Conservation (phyloP, 176 grass and related monocot genomes). For the Saccharum officinarum region DNA sequence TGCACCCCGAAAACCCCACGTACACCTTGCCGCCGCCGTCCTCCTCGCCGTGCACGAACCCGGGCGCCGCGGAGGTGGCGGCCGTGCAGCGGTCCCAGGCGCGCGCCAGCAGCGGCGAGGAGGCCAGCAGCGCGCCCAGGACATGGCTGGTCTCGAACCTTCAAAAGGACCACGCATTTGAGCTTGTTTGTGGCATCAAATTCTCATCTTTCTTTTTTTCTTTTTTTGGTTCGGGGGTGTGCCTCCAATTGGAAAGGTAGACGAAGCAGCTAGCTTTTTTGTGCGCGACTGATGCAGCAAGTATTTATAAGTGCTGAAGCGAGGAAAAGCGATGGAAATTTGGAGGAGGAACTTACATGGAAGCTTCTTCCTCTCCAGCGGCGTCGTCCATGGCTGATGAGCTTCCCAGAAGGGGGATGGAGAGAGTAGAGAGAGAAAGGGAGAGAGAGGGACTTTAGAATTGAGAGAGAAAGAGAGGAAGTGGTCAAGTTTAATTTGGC, state of each 20-base stretch:
- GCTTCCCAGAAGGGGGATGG: constrained; percentile 37
- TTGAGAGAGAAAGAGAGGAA: constrained; percentile 19
- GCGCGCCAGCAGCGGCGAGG: constrained; percentile 72
- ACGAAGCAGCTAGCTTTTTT: background rate
- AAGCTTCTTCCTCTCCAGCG: constrained; percentile 53
- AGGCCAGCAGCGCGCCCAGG: constrained; percentile 79
- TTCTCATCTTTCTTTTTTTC: background rate
- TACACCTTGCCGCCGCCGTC: constrained; percentile 42
- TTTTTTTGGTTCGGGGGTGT: background rate
- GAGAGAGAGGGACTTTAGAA: background rate
- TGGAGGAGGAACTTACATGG: constrained; percentile 53
- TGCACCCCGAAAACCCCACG: constrained; percentile 66
- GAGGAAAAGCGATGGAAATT: constrained; percentile 45
- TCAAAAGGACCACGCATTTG: constrained; percentile 31
- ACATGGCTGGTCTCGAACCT: constrained; percentile 98
- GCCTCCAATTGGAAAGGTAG: constrained; percentile 21
- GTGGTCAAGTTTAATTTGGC: constrained; percentile 47
- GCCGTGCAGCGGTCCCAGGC: constrained; percentile 69
- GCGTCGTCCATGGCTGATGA: constrained; percentile 52
- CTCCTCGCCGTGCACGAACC: constrained; percentile 32
- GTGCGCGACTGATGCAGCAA: background rate
- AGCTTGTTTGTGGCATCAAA: background rate
- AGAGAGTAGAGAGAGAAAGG: background rate
- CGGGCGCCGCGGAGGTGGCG: constrained; percentile 35
- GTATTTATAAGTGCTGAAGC: constrained; percentile 14